Conservation (phyloP, 176 grass and related monocot species). For the Musa troglodytarum region DNA sequence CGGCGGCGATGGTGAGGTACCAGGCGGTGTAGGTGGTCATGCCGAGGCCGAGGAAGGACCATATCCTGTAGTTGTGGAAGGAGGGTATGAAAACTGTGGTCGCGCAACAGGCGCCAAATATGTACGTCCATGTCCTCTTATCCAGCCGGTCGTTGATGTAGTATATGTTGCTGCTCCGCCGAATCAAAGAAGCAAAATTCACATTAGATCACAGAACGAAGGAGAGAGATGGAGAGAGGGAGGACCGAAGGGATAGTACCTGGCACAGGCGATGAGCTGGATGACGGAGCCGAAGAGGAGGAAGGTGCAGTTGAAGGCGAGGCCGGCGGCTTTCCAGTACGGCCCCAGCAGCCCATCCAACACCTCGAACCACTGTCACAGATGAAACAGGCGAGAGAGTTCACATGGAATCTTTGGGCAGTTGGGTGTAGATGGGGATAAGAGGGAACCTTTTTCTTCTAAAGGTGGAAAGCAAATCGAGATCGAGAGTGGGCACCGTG, state of each 20-base stretch:
- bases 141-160: conserved; percentile 11
- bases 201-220: background rate
- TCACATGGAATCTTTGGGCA: background rate
- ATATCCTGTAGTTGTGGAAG: conserved; percentile 5
- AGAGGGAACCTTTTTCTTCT: background rate
- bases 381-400: too few relatives aligned
- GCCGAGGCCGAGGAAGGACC: conserved; percentile 12
- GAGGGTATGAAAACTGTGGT: conserved; percentile 5
- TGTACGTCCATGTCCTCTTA: conserved; percentile 12
- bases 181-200: too few relatives aligned
- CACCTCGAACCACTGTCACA: conserved; percentile 8
- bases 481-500: background rate
- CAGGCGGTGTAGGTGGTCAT: conserved; percentile 16
- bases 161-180: background rate
- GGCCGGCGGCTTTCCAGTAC: conserved; percentile 3
- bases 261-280: conserved; percentile 12
- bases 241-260: background rate
- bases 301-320: conserved; percentile 15
- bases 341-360: conserved; percentile 8
- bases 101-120: conserved; percentile 1
- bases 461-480: too few relatives aligned
- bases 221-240: background rate
- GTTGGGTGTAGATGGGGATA: background rate
- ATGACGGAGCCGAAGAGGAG: conserved; percentile 12
- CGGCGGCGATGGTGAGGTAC: conserved; percentile 11